Conservation (phyloP, 1,284 basidiomycete species). For the Ceratobasidium sp. region DNA sequence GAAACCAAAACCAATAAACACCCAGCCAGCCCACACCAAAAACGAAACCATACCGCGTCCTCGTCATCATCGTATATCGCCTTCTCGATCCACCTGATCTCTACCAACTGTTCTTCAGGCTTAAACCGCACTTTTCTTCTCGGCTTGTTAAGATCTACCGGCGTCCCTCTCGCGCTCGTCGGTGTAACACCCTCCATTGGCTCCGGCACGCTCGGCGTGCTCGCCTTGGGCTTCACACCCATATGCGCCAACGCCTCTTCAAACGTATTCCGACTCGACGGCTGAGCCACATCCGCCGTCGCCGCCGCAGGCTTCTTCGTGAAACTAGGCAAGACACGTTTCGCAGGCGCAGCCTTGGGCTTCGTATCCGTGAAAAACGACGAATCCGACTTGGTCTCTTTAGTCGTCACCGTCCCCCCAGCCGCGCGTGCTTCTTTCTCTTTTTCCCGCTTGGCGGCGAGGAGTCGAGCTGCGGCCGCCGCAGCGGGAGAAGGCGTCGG, state of each 20-base stretch:
- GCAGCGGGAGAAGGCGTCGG: conserved; percentile 27
- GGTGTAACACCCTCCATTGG: conserved; percentile 49
- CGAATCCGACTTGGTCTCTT: conserved; percentile 83
- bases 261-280: conserved; percentile 79
- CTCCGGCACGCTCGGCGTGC: conserved; percentile 57
- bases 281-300: conserved; percentile 71
- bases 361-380: conserved; percentile 88
- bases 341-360: conserved; percentile 69
- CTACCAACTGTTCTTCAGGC: conserved; percentile 75
- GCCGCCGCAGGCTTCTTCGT: conserved; percentile 69
- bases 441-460: conserved; percentile 3
- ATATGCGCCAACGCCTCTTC: conserved; percentile 82
- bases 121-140: conserved; percentile 82
- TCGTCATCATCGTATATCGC: conserved; percentile 88
- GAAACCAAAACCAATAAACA: conserved; percentile 25
- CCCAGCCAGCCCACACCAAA: conserved; percentile 7
- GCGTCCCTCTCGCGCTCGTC: conserved; percentile 60
- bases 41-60: conserved; percentile 74
- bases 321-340: conserved; percentile 74
- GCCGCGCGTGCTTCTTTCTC: conserved; percentile 55
- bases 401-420: conserved; percentile 29
- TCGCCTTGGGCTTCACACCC: conserved; percentile 67
- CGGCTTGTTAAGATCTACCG: conserved; percentile 58
- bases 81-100: conserved; percentile 80
- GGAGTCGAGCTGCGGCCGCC: neutral